Conservation (phyloP, 1,139 yeast genomes). For the Geotrichum carabidarum region DNA sequence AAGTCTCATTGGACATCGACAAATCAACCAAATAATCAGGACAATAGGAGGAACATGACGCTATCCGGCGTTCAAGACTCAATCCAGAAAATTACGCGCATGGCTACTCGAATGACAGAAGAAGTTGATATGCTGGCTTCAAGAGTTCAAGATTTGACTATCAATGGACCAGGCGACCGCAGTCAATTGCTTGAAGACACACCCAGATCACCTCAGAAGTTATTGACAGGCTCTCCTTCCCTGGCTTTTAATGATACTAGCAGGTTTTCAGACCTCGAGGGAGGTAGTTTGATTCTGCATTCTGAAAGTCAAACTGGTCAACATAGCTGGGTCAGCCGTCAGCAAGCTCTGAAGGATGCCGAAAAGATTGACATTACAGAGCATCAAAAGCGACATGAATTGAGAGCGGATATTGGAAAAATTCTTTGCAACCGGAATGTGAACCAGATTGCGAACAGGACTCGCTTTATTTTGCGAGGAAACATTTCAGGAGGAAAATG, state of each 20-base stretch:
- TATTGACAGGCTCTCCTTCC: not conserved
- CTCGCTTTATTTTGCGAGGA: not conserved
- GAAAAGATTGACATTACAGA: conserved; percentile 12
- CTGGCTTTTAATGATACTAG: not conserved
- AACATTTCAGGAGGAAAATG: not conserved
- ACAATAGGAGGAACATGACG: not conserved
- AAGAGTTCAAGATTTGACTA: conserved; percentile 1
- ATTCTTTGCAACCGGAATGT: not conserved
- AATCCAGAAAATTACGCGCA: conserved; percentile 7
- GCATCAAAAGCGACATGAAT: conserved; percentile 8
- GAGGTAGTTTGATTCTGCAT: not conserved
- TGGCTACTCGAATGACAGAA: not conserved
- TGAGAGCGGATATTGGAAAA: conserved; percentile 1
- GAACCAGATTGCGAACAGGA: conserved; percentile 1
- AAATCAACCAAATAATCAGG: not conserved
- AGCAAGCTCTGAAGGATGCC: conserved; percentile 5
- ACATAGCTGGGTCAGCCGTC: not conserved
- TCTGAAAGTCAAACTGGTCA: not conserved
- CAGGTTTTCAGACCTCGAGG: not conserved
- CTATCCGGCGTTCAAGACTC: conserved; percentile 11
- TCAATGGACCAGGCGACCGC: conserved; percentile 11
- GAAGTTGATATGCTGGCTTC: conserved; percentile 4
- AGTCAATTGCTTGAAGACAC: not conserved
- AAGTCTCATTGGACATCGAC: not conserved
- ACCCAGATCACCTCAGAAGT: not conserved